phyloP scores from a whole-genome alignment of 371 early-diverging fungal genomes.

The Mucor sp. region DNA sequence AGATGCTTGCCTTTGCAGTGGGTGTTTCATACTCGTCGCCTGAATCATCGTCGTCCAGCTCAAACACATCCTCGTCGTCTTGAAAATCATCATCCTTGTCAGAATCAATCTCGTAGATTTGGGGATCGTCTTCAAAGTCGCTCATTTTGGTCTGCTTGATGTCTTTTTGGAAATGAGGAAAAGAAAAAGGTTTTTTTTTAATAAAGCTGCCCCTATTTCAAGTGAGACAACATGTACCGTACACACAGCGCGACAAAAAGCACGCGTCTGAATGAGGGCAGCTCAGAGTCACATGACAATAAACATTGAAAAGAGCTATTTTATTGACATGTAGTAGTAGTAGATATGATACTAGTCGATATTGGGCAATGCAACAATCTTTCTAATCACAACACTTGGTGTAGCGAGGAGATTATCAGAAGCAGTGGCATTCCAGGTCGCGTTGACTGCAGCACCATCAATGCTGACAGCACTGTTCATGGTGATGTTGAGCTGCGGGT shows the following conservation, averaged over 20 bases:
- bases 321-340: neutral
- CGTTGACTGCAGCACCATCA: neutral
- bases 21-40: conserved; percentile 18
- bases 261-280: neutral
- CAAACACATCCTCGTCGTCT: conserved; percentile 9
- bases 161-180: too few species aligned
- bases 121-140: conserved; percentile 14
- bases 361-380: neutral
- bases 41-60: conserved; percentile 8
- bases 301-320: neutral
- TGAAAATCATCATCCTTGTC: conserved; percentile 6
- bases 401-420: neutral
- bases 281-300: neutral
- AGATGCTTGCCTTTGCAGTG: conserved; percentile 5
- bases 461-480: neutral
- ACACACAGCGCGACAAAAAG: neutral
- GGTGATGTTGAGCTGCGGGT: neutral
- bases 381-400: neutral
- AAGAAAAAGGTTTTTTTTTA: neutral
- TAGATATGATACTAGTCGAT: too few species aligned
- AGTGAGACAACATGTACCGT: neutral
- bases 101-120: neutral
- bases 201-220: neutral
- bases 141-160: conserved; percentile 14
- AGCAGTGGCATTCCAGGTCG: neutral